Evolutionary conservation across 345 rosid genomes (phyloP), one percentile per base, ranked within the genome.

Genomic region (Eucalyptus marginata): DNA sequence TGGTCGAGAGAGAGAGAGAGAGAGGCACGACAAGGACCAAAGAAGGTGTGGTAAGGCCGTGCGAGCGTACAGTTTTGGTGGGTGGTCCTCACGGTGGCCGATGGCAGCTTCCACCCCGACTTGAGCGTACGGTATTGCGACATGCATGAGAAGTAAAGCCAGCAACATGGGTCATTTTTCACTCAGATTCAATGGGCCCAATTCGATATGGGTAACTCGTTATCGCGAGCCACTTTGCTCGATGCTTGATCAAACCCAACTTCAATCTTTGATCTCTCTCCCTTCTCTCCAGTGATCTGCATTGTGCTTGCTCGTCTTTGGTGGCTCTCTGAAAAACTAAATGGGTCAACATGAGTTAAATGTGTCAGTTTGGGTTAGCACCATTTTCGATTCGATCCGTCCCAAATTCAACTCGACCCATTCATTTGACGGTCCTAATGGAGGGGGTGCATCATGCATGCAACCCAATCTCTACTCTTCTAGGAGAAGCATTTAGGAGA

Each of bases 311-410:
- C 68, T 62, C 17, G 8, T 62, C 68, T 62, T 14, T 0, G 3
- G 68, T 29, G 33, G 33, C 68, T n/a, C 68, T 62, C 8, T 62
- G 25, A 29, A 62, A 52, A 52, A 18, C 24, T 52, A 52, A 58
- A 58, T 58, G 15, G 4, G 31, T 59, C n/a, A 59, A 56, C 0
- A 59, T 25, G 4, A 27, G 15, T 59, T 25, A 59, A 27, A 59
- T 10, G 31, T 0, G 0, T 66, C 2, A 31, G 5, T 66, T 16
- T 31, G 12, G 22, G 0, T 31, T 7, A 13, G 10, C 22, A 31
- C 12, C 3, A 4, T 31, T 66, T 66, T 31, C 0, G 2, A n/a
- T 15, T 0, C 5, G 1, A n/a, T 31, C 3, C 0, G 2, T 56
- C 29, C 13, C 2, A 56, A 56, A 22, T 24, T 24, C 29, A 56